phyloP scores from a whole-genome alignment of 805 yeast species.

The Hanseniaspora opuntiae region DNA sequence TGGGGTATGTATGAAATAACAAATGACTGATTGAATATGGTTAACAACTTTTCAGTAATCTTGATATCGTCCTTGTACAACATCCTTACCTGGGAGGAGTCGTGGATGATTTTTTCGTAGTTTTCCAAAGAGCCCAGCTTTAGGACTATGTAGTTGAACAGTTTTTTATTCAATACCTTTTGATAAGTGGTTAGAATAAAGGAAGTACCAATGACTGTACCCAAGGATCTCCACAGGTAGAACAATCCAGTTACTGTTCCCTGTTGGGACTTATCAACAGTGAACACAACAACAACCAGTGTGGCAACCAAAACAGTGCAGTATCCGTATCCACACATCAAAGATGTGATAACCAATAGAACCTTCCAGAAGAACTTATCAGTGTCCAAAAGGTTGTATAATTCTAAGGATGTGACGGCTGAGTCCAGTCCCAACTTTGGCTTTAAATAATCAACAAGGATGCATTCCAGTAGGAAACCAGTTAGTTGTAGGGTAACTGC shows the following conservation, averaged over 20 bases:
- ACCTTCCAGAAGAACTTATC: conserved; percentile 21
- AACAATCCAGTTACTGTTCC: conserved; percentile 38
- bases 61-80: conserved; percentile 14
- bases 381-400: conserved; percentile 5
- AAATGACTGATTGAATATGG: conserved; percentile 21
- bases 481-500: conserved; percentile 19
- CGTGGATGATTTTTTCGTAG: conserved; percentile 19
- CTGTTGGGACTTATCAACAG: conserved; percentile 33
- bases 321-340: conserved; percentile 35
- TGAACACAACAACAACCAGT: conserved; percentile 38
- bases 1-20: conserved; percentile 22
- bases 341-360: conserved; percentile 20
- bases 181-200: conserved; percentile 29
- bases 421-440: conserved; percentile 15
- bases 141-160: conserved; percentile 24
- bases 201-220: conserved; percentile 36
- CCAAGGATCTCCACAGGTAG: conserved; percentile 37
- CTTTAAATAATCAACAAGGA: conserved; percentile 16
- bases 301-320: conserved; percentile 47
- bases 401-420: not conserved
- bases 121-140: conserved; percentile 17
- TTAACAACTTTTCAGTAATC: conserved; percentile 14
- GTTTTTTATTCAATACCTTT: conserved; percentile 21
- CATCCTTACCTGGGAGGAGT: conserved; percentile 22
- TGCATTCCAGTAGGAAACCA: conserved; percentile 17